Evolutionary conservation across 2,329 filamentous ascomycete species (phyloP).

Genomic region (Beauveria scarabaeidicola): DNA sequence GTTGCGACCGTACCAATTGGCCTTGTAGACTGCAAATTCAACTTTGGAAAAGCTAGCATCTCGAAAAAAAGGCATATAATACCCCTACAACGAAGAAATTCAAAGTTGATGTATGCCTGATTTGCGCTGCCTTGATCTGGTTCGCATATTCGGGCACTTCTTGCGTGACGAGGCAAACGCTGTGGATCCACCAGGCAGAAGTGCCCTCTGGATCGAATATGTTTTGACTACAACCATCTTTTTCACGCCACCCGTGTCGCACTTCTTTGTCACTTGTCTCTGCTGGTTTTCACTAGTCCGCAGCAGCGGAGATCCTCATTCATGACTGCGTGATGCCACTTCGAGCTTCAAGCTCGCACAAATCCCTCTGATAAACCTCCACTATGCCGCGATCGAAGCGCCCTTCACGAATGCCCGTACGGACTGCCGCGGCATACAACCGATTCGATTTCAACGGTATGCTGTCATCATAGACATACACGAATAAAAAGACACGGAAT

Average conservation of each 20-base stretch:
- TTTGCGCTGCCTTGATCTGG: background rate
- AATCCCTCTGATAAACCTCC: background rate
- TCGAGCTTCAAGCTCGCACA: background rate
- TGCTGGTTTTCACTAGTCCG: background rate
- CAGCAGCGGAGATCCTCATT: background rate
- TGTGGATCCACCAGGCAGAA: conserved; percentile 12
- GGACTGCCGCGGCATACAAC: background rate
- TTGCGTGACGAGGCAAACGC: background rate
- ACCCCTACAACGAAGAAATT: background rate
- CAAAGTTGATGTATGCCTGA: background rate
- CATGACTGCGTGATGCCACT: background rate
- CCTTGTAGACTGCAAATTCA: background rate
- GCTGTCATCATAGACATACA: background rate
- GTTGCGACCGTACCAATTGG: background rate
- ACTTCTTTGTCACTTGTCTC: background rate
- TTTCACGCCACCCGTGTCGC: background rate
- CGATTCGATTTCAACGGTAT: conserved; percentile 6
- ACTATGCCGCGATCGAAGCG: background rate
- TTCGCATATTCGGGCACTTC: background rate
- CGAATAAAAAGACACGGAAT: background rate
- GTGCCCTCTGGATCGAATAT: background rate
- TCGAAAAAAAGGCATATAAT: background rate
- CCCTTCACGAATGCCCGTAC: background rate
- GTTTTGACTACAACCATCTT: background rate
- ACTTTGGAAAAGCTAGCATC: background rate